Evolutionary conservation across 2,329 filamentous ascomycete genomes (phyloP).

Genomic region (Fusarium robinianum): DNA sequence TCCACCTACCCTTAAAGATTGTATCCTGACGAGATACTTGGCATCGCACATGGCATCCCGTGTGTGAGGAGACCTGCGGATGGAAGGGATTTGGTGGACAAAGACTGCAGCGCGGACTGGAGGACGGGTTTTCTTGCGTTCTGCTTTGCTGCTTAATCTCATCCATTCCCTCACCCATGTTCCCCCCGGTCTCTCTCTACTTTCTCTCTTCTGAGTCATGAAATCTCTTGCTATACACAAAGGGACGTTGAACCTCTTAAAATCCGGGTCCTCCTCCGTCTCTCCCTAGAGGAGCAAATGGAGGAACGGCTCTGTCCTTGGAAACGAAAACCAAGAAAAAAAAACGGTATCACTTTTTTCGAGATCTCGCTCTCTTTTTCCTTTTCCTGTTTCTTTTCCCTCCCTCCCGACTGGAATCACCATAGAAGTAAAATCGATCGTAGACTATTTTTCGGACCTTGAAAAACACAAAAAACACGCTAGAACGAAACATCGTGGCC

Average conservation of each 20-base stretch:
- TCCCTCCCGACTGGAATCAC: too few species aligned
- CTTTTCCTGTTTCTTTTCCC: too few species aligned
- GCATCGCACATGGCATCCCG: constrained; percentile 15
- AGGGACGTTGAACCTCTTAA: constrained; percentile 21
- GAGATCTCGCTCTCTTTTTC: constrained; percentile 14
- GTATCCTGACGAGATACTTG: constrained; percentile 26
- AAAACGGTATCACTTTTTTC: constrained; percentile 18
- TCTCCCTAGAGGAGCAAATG: constrained; percentile 7
- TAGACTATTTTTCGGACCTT: too few species aligned
- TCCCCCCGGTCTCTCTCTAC: constrained; percentile 13
- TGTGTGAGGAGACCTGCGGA: constrained; percentile 26
- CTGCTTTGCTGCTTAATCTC: constrained; percentile 39
- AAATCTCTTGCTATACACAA: constrained; percentile 31
- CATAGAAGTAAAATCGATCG: constrained; percentile 28
- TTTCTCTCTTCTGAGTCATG: constrained; percentile 9
- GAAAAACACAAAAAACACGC: constrained; percentile 14
- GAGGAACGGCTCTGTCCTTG: constrained; percentile 16
- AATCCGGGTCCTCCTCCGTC: not conserved
- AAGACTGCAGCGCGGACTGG: constrained; percentile 33
- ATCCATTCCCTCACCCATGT: constrained; percentile 31
- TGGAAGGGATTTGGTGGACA: constrained; percentile 29
- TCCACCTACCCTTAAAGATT: constrained; percentile 20
- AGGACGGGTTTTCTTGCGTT: constrained; percentile 37
- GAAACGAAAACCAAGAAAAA: constrained; percentile 20
- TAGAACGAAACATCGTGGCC: constrained; percentile 26